Evolutionary conservation across 257 asterid genomes (phyloP).

Genomic region (Ehretia macrophylla): DNA sequence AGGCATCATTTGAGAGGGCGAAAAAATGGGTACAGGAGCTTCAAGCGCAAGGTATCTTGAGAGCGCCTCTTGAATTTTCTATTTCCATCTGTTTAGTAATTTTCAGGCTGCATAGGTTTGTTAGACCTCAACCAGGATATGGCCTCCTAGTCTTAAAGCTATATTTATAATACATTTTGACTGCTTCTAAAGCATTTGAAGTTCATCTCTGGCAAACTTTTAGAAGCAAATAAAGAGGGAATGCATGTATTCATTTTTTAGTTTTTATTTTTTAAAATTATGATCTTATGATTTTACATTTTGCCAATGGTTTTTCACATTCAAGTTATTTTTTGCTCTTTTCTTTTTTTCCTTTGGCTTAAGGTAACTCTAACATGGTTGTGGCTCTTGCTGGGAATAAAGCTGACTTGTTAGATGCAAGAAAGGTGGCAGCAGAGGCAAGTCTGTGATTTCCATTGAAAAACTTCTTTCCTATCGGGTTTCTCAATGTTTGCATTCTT

Average conservation of each 20-base stretch:
- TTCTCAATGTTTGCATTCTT: neutral
- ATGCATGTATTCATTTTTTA: too few species aligned
- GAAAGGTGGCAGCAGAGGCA: constrained; percentile 70
- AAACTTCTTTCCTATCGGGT: neutral
- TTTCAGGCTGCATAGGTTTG: too few species aligned
- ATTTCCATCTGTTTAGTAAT: neutral
- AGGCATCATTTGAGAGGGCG: constrained; percentile 84
- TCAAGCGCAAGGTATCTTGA: constrained; percentile 65
- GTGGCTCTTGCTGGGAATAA: constrained; percentile 88
- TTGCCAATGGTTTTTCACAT: neutral
- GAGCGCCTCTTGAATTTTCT: constrained; percentile 6
- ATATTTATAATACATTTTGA: neutral
- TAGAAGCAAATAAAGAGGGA: too few species aligned
- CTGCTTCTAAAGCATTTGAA: too few species aligned
- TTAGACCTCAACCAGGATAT: too few species aligned
- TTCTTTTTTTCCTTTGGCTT: neutral
- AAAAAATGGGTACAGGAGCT: constrained; percentile 92
- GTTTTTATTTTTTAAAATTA: neutral
- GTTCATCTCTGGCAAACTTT: too few species aligned
- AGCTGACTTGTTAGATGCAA: constrained; percentile 65
- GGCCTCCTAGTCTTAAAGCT: too few species aligned
- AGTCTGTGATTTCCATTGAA: constrained; percentile 12
- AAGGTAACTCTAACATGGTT: constrained; percentile 75
- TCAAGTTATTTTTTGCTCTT: constrained; percentile 4
- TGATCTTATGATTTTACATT: neutral